A percentile compares a stretch with the other conserved stretches of the same genome.
Conservation (phyloP, 345 rosid species). For the Ricinus communis region DNA sequence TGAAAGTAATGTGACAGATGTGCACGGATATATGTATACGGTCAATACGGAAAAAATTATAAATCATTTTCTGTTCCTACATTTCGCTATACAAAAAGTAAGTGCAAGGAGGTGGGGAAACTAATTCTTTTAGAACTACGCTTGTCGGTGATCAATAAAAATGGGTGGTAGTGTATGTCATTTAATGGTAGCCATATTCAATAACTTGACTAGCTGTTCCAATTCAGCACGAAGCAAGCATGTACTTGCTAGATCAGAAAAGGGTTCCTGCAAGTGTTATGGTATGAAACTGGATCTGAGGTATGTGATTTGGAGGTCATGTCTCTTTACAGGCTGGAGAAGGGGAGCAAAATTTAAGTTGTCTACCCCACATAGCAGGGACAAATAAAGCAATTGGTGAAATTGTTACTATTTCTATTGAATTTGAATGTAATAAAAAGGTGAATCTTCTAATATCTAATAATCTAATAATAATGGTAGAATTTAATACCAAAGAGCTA, state of each 20-base stretch:
- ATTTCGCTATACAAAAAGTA: slow-evolving; percentile 15
- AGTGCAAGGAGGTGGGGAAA: slow-evolving; percentile 15
- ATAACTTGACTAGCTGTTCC: no score
- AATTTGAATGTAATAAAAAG: not conserved
- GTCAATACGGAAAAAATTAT: slow-evolving; percentile 33
- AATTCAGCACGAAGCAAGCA: no score
- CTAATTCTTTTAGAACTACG: slow-evolving; percentile 12
- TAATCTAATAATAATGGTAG: no score
- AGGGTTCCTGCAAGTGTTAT: not conserved
- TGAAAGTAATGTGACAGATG: slow-evolving; percentile 18
- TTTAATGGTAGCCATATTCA: slow-evolving; percentile 10
- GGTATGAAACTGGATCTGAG: slow-evolving; percentile 19
- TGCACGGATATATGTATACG: slow-evolving; percentile 23
- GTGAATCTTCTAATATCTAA: no score
- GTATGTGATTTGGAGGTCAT: slow-evolving; percentile 5
- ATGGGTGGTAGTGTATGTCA: no score
- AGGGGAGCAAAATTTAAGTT: slow-evolving; percentile 17
- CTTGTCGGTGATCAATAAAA: slow-evolving; percentile 37
- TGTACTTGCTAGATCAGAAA: slow-evolving; percentile 1
- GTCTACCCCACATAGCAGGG: slow-evolving; percentile 19
- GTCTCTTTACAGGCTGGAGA: slow-evolving; percentile 29
- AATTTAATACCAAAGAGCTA: no score
- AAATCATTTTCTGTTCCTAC: not conserved
- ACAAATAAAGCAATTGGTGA: not conserved
- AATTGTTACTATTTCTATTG: not conserved